Conservation (phyloP, 2,329 filamentous ascomycete species). For the Sclerotinia trifoliorum region DNA sequence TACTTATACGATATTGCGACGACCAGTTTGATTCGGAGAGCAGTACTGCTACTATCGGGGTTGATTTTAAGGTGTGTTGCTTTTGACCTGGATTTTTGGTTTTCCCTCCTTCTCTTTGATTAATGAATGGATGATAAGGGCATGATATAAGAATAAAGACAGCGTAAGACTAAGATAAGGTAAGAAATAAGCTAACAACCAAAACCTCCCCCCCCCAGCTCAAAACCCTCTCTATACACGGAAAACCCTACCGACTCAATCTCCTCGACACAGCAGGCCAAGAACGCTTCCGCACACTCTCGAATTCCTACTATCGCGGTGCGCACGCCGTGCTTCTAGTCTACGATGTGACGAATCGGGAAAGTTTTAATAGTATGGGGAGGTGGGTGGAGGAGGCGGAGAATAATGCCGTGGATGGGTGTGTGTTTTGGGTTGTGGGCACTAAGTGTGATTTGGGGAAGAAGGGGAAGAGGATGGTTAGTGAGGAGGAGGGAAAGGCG, state of each 20-base stretch:
- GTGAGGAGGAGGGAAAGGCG: slow-evolving; percentile 48
- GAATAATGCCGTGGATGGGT: slow-evolving; percentile 49
- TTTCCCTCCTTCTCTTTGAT: background rate
- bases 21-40: slow-evolving; percentile 57
- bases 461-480: slow-evolving; percentile 46
- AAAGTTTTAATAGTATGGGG: slow-evolving; percentile 53
- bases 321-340: slow-evolving; percentile 93
- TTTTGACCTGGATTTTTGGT: background rate
- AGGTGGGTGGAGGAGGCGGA: slow-evolving; percentile 55
- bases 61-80: slow-evolving; percentile 53
- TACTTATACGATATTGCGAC: slow-evolving; percentile 55
- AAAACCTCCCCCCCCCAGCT: slow-evolving; percentile 41
- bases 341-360: slow-evolving; percentile 77
- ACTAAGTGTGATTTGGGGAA: slow-evolving; percentile 50
- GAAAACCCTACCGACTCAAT: slow-evolving; percentile 52
- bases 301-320: slow-evolving; percentile 90
- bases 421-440: slow-evolving; percentile 53
- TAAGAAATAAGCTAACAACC: background rate
- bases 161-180: too few relatives aligned
- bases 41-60: slow-evolving; percentile 55
- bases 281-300: slow-evolving; percentile 92
- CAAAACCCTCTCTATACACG: slow-evolving; percentile 53
- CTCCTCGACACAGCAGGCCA: slow-evolving; percentile 87
- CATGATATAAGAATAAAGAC: background rate
- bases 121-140: background rate